Conservation (phyloP, 2,329 filamentous ascomycete genomes). For the Fusarium zealandicum region DNA sequence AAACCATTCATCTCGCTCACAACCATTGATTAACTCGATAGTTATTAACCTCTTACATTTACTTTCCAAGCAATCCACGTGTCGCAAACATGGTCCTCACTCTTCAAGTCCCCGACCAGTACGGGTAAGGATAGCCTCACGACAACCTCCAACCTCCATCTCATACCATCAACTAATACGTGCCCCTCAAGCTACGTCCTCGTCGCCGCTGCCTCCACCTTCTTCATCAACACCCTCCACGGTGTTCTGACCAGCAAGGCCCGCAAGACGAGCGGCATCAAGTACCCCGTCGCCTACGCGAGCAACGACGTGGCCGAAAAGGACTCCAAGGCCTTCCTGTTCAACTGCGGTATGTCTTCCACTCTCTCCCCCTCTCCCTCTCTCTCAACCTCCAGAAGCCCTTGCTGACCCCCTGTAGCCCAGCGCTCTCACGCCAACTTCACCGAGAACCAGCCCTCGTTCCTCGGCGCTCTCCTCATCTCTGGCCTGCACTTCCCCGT, state of each 20-base stretch:
- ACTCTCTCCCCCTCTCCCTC: neutral
- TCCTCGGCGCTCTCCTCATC: slow-evolving; percentile 61
- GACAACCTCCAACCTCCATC: neutral
- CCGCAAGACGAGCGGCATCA: slow-evolving; percentile 61
- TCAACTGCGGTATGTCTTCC: slow-evolving; percentile 66
- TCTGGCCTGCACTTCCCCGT: slow-evolving; percentile 63
- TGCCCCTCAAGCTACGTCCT: slow-evolving; percentile 64
- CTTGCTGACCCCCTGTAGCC: slow-evolving; percentile 43
- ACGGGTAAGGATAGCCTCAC: slow-evolving; percentile 52
- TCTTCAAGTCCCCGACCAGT: slow-evolving; percentile 57
- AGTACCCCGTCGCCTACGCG: slow-evolving; percentile 66
- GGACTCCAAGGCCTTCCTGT: slow-evolving; percentile 60
- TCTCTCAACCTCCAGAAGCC: neutral
- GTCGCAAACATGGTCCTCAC: slow-evolving; percentile 51
- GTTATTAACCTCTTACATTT: neutral
- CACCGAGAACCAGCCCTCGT: slow-evolving; percentile 65
- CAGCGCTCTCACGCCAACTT: slow-evolving; percentile 71
- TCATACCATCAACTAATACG: slow-evolving; percentile 9
- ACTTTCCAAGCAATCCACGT: neutral
- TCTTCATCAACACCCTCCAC: slow-evolving; percentile 66
- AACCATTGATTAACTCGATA: too few species aligned
- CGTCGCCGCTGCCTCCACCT: slow-evolving; percentile 61
- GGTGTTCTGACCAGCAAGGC: slow-evolving; percentile 52
- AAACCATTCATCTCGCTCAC: too few species aligned
- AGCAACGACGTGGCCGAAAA: slow-evolving; percentile 60